Conservation (phyloP, 2,329 filamentous ascomycete genomes). For the Alternaria hordeiaustralica region DNA sequence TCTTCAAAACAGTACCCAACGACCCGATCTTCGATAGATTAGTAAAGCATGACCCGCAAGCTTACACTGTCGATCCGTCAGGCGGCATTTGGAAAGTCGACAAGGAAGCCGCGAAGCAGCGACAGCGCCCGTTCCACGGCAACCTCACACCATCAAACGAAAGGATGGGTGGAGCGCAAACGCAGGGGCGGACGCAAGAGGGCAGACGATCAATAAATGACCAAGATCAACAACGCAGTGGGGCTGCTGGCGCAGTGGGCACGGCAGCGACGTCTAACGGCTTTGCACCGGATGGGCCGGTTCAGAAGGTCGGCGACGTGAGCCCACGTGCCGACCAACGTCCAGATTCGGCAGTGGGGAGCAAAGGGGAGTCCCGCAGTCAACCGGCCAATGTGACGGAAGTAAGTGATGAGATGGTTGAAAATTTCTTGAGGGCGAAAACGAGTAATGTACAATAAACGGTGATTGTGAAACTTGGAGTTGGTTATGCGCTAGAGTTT, state of each 20-base stretch:
- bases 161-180: neutral
- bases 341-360: neutral
- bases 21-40: slow-evolving; percentile 38
- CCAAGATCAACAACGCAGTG: neutral
- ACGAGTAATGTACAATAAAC: slow-evolving; percentile 16
- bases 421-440: slow-evolving; percentile 29
- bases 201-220: neutral
- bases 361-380: neutral
- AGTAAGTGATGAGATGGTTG: slow-evolving; percentile 25
- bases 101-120: slow-evolving; percentile 25
- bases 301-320: neutral
- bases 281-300: neutral
- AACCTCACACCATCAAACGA: slow-evolving; percentile 35
- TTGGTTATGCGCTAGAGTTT: neutral
- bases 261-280: neutral
- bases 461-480: neutral
- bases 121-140: slow-evolving; percentile 39
- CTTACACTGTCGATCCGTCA: slow-evolving; percentile 30
- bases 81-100: slow-evolving; percentile 45
- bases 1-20: slow-evolving; percentile 46
- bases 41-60: slow-evolving; percentile 22
- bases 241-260: neutral
- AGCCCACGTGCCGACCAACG: neutral
- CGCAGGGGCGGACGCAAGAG: neutral
- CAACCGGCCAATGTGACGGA: neutral